Evolutionary conservation across 2,329 filamentous ascomycete genomes (phyloP), one percentile per base, ranked within the genome.

Genomic region (Aspergillus sp.): DNA sequence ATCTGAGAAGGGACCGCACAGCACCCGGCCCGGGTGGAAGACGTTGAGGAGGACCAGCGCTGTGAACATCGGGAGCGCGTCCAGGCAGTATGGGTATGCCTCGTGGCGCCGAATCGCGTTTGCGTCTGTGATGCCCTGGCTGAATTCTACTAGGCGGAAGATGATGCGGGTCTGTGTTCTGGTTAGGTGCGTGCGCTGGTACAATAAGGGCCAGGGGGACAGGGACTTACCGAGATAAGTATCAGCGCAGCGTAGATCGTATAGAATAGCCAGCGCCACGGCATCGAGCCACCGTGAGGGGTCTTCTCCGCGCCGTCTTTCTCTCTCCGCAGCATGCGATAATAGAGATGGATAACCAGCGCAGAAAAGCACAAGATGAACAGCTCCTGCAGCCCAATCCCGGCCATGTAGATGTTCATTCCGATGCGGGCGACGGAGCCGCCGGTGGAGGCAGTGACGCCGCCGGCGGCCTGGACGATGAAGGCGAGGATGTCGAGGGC

Each of bases 111-210:
- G 57, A 14, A 60, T 54, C 15, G 68, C 55, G 8, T 68, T 51
- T 15, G 52, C 42, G 0, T 20, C 32, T 13, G 29, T 26, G 5
- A 29, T 20, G 4, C 69, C 48, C 31, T 60, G 63, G 40, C 75
- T 76, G 55, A 72, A 77, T 52, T 79, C 73, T n/a, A 74, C 62
- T 0, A 72, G 62, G 5, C 75, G 68, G 47, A 67, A 79, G 34
- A 78, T 63, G 34, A 72, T 78, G 14, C 75, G 67, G 15, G 33
- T 2, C 8, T 4, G 2, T 22, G 6, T n/a, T 22, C 5, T 6
- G 3, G 15, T 22, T 8, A 24, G 32, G 10, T 26, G 12, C 11
- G 15, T 10, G 6, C 31, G 8, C n/a, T n/a, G n/a, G n/a, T n/a
- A n/a, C n/a, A n/a, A n/a, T n/a, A n/a, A n/a, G n/a, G n/a, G n/a